Base-by-base conservation (phyloP, 2,329 filamentous ascomycete genomes). In the Drechslera avenae region DNA sequence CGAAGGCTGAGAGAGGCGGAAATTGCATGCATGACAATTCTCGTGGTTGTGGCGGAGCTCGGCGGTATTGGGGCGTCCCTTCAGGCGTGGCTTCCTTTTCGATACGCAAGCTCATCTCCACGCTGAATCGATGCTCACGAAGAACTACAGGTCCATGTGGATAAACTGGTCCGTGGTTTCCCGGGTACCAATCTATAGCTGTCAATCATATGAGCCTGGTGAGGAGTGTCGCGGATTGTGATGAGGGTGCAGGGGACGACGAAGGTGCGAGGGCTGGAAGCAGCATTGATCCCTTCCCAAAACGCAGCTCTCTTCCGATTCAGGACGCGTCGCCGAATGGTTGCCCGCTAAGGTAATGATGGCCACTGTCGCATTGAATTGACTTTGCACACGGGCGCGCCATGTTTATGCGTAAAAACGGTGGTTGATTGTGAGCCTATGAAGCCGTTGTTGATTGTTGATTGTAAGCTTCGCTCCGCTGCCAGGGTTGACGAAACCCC, bases 231-330 rank as follows among this genome's bases (percentile, higher is more conserved):
- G 54, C 46, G 50, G 33, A 39, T 43, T 40, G 50, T 50, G 47
- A 59, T 53, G 49, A 52, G 18, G 36, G 43, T 57, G 52, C 56
- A 57, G 55, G 58, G 57, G 46, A 26, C 23, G 18, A 35, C 46
- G 51, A 34, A n/a, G n/a, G n/a, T n/a, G n/a, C n/a, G n/a, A n/a
- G n/a, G n/a, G 51, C 28, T 44, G 42, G 40, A 16, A 40, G 52
- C 48, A 44, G 41, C 49, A 50, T 40, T 55, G 46, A 55, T 55
- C 51, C 55, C 45, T 50, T 40, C 46, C 45, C 44, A 54, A 40
- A 49, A 44, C 28, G 39, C 33, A 39, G 50, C 16, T 47, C 37
- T 43, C 23, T 17, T 18, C 43, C 28, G 48, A 32, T 41, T 44
- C 36, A 30, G 31, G 48, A 31, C 33, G 52, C 31, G 37, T 48